Evolutionary conservation across 2,329 filamentous ascomycete genomes (phyloP), one percentile per base, ranked within the genome.

Genomic region (Hymenoscyphus fraxineus): DNA sequence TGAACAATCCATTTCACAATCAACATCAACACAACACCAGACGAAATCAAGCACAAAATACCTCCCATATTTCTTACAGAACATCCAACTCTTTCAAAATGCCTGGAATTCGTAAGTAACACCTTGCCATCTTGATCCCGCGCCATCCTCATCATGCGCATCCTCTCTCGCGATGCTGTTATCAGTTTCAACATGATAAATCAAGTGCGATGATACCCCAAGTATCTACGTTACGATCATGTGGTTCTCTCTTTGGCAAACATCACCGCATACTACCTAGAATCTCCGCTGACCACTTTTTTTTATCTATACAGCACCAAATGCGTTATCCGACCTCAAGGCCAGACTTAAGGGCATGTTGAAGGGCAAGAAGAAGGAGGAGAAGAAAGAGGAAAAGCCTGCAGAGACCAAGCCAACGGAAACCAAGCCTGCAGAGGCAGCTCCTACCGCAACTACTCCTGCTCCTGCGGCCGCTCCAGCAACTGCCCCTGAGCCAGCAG

Each of bases 331-430:
- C 16, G 64, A 69, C 56, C 58, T 75, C 62, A 75, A 74, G 71
- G 67, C 69, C 57, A 74, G 71, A 66, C 51, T 74, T 65, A 75
- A 75, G 73, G 54, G 65, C 58, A 38, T 74, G 32, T 66, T 75
- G 60, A 73, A 69, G 65, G 64, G 67, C 64, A 74, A 74, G 65
- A 70, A 69, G 58, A 64, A 56, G 41, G 71, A 73, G 68, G 68
- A 72, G 66, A 69, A 73, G 69, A 58, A 64, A 12, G 70, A 71
- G 55, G 67, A 67, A 35, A 70, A 70, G 60, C 65, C 70, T 15
- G 61, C 68, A 1, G 68, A 69, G 51, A 59, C 63, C 31, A 68
- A 68, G 62, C 64, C 70, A 40, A 62, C 65, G 4, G 67, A 67
- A 54, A 40, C 65, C 13, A 64, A 59, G 19, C 59, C 62, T n/a